Percentiles rank a stretch among this genome's conserved stretches.
These are phyloP conservation scores for Rutidosis leptorrhynchoides DNA, from an alignment of 129 eudicot genomes.

Conservation along the genomic window DNA sequence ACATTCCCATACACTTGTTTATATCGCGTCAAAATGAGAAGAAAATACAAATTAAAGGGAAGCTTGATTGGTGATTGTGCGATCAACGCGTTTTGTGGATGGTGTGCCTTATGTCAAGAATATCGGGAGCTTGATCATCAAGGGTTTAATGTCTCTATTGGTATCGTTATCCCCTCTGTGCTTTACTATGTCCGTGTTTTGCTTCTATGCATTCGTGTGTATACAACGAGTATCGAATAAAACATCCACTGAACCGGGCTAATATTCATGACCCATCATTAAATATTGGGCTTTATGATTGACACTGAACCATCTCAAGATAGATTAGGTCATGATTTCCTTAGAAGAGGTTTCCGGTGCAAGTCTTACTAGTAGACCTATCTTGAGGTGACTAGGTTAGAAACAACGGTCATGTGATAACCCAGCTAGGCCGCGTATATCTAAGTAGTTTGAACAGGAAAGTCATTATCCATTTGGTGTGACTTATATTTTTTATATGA, in stretches of 20 bases:
- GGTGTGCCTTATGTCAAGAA: slow-evolving; percentile 47
- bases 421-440: too few relatives aligned
- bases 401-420: too few relatives aligned
- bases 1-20: slow-evolving; percentile 36
- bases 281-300: too few relatives aligned
- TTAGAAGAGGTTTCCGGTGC: too few relatives aligned
- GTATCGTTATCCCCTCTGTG: slow-evolving; percentile 12
- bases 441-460: too few relatives aligned
- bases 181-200: background rate
- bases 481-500: too few relatives aligned
- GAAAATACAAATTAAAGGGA: slow-evolving; percentile 38
- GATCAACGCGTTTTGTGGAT: slow-evolving; percentile 34
- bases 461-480: too few relatives aligned
- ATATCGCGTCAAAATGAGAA: slow-evolving; percentile 40
- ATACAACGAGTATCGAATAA: background rate
- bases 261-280: too few relatives aligned
- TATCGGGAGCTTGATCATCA: slow-evolving; percentile 49
- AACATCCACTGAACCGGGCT: background rate
- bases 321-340: too few relatives aligned
- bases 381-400: too few relatives aligned
- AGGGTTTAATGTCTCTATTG: slow-evolving; percentile 41
- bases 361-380: too few relatives aligned
- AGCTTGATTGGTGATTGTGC: slow-evolving; percentile 29
- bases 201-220: background rate
- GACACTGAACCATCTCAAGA: too few relatives aligned